Percentiles rank a stretch among this genome's conserved stretches.
phyloP scores from a whole-genome alignment of 495 filamentous ascomycete species.

The Aspergillus egyptiacus region DNA sequence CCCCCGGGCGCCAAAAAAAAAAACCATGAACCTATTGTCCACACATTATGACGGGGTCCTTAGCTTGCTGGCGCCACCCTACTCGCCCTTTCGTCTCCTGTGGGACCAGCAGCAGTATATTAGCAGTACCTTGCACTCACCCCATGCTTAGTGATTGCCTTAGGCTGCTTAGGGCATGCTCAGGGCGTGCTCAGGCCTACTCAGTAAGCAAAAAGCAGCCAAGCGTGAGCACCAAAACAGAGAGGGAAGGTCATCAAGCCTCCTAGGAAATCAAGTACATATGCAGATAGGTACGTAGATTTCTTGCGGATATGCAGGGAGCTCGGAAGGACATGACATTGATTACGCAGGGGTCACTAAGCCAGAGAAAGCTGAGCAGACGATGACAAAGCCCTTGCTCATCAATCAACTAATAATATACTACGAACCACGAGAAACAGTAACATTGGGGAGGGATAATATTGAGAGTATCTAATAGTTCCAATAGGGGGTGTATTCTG shows the following conservation, averaged over 20 bases:
- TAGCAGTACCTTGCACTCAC: conserved; percentile 4
- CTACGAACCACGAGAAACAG: neutral
- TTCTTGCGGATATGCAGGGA: conserved; percentile 15
- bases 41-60: no score
- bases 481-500: neutral
- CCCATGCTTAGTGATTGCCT: conserved; percentile 9
- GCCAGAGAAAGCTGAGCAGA: neutral
- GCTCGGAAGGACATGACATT: conserved; percentile 23
- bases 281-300: no score
- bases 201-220: conserved; percentile 28
- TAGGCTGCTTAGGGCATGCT: conserved; percentile 7
- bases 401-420: neutral
- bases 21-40: no score
- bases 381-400: conserved; percentile 24
- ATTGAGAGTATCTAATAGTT: neutral
- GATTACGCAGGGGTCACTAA: conserved; percentile 24
- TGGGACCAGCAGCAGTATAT: no score
- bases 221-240: conserved; percentile 30
- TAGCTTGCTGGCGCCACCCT: no score
- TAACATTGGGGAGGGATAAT: neutral
- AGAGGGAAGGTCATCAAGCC: conserved; percentile 1
- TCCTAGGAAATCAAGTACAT: conserved; percentile 9
- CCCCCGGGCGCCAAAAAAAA: no score
- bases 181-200: conserved; percentile 19
- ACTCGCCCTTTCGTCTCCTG: no score